A percentile compares a stretch with the other conserved stretches of the same genome.
These are phyloP conservation scores for Aspergillus asperescens DNA, from an alignment of 495 filamentous ascomycete genomes.

Conservation along the genomic window DNA sequence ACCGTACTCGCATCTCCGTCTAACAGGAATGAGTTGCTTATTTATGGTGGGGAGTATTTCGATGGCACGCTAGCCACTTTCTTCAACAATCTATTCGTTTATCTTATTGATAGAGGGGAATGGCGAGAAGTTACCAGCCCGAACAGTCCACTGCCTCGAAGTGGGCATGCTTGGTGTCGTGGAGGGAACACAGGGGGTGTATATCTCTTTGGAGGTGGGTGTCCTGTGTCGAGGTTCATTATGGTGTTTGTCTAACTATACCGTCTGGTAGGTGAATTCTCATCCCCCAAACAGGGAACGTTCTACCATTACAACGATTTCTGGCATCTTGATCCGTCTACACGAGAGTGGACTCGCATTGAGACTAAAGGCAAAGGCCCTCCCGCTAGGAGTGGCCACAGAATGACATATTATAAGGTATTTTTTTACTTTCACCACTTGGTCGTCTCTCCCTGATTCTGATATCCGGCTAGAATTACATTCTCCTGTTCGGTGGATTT, in stretches of 20 bases:
- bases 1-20: constrained; percentile 78
- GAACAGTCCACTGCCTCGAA: constrained; percentile 85
- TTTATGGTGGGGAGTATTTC: constrained; percentile 80
- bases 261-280: constrained; percentile 54
- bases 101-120: constrained; percentile 77
- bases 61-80: constrained; percentile 59
- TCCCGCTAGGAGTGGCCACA: constrained; percentile 84
- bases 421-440: constrained; percentile 24
- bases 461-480: constrained; percentile 50
- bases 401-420: constrained; percentile 89
- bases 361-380: constrained; percentile 85
- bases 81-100: constrained; percentile 76
- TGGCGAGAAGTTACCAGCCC: constrained; percentile 86
- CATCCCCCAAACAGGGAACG: constrained; percentile 88
- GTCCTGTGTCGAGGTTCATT: not conserved
- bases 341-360: constrained; percentile 82
- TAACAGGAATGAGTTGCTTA: constrained; percentile 80
- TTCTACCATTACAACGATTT: constrained; percentile 99
- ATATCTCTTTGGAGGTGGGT: constrained; percentile 80
- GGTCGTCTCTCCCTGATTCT: constrained; percentile 26
- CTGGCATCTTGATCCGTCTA: constrained; percentile 79
- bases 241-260: constrained; percentile 8
- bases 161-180: constrained; percentile 88
- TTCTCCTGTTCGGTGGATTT: constrained; percentile 76
- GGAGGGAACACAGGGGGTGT: constrained; percentile 79